Evolutionary conservation across 306 rosid species (phyloP), one percentile per base, ranked within the genome.

Genomic region (Rosa rugosa): DNA sequence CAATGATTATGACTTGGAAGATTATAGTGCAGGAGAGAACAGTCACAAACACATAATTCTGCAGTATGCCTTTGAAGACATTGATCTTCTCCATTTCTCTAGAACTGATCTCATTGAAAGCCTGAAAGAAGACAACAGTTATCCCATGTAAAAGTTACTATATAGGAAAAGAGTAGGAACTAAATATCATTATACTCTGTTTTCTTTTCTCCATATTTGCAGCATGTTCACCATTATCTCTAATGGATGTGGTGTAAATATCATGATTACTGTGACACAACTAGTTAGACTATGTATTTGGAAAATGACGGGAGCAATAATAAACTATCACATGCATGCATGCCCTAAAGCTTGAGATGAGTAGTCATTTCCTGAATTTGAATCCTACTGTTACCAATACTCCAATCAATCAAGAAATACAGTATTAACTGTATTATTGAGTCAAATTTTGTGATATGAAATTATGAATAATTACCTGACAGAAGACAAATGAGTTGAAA

Each of bases 71-170:
- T 81, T 93, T 78, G 77, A 93, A 88, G 50, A 96, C 98, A 66
- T 96, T 93, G 79, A 93, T 77, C 90, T 90, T 96, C 89, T 93
- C 99, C 99, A 93, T 95, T 82, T 95, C 99, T 80, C 99, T 89
- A 13, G 96, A 95, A 87, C 90, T 95, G 84, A 95, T 85, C 97
- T 93, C 98, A 80, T 95, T 95, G 88, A 95, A 95, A 79, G 84
- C 98, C 98, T 95, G 81, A 67, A 72, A 66, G 71, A 84, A 82
- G 71, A 69, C 46, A 68, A 27, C 74, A 73, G 80, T 77, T 80
- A 31, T 53, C 57, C 51, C 76, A 8, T 53, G 36, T 4, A 38
- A n/a, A 6, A 62, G 5, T 31, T 31, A 31, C 36, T 2, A 2
- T 31, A 2, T 31, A 6, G 46, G n/a, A 13, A 64, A 23, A 69